Percentiles rank a stretch among this genome's conserved stretches.
phyloP scores from a whole-genome alignment of 495 filamentous ascomycete species.

The Chaetomium fimeti region DNA sequence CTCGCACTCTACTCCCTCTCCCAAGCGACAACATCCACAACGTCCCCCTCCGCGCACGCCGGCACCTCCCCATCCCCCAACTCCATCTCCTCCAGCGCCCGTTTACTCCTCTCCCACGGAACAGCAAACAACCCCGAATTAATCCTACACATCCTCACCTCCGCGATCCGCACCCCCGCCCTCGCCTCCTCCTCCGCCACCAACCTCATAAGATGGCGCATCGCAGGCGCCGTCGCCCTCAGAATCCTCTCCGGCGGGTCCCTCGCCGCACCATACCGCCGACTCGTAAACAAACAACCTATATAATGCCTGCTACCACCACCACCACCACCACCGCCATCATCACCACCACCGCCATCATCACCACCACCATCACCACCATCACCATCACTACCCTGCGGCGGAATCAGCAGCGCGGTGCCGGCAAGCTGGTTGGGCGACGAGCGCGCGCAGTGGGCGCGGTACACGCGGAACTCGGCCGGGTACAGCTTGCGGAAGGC shows the following conservation, averaged over 20 bases:
- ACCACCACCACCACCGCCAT: neutral
- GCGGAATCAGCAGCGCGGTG: conserved; percentile 29
- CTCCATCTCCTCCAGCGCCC: conserved; percentile 21
- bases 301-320: conserved; percentile 26
- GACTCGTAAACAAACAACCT: conserved; percentile 35
- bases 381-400: neutral
- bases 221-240: conserved; percentile 21
- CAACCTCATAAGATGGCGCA: conserved; percentile 30
- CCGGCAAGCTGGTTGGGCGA: conserved; percentile 23
- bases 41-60: neutral
- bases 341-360: neutral
- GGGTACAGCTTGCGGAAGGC: conserved; percentile 30
- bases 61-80: conserved; percentile 25
- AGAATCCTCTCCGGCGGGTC: conserved; percentile 28
- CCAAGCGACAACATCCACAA: conserved; percentile 17
- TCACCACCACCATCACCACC: neutral
- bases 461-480: conserved; percentile 24
- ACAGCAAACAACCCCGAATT: conserved; percentile 33
- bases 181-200: conserved; percentile 17
- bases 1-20: conserved; percentile 9
- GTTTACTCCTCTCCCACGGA: conserved; percentile 30
- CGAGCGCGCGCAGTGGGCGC: conserved; percentile 23
- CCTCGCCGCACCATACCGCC: conserved; percentile 10
- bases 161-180: conserved; percentile 3
- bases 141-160: conserved; percentile 35